Evolutionary conservation across 768 basidiomycete genomes (phyloP), one percentile per base, ranked within the genome.

Genomic region (Rhizopogon salebrosus): DNA sequence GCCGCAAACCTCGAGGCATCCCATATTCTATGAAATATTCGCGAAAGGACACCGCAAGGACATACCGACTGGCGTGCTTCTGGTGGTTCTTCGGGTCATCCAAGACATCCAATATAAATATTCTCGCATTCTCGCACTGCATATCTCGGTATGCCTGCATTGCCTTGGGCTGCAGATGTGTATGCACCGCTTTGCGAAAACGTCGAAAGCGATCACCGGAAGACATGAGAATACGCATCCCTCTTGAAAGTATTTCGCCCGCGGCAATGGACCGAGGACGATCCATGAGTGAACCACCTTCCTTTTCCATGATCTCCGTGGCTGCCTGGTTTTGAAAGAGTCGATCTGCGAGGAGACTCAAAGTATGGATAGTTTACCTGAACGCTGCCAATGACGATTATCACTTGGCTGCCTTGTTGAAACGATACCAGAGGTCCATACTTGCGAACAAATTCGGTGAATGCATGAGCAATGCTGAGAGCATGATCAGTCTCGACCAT

Each of bases 291-390:
- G 68, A 57, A 0, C 73, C 76, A 0, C 82, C 80, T 58, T 82
- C 77, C 41, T 79, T 78, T 62, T 83, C 83, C 80, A 84, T 78
- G 51, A 84, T 76, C 4, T 83, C 79, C 0, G 77, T 68, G 0
- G 80, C 80, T 3, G 75, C 76, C 62, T 82, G 69, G 77, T n/a
- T n/a, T n/a, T 73, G 50, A 79, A 72, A 2, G 26, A n/a, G 29
- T 78, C 74, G 1, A 76, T 68, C 0, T 74, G 75, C 9, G 76
- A 75, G n/a, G n/a, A n/a, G 69, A 20, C 8, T 27, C 29, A 14
- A 18, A 7, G 51, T 18, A 36, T 24, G 11, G 41, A 56, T 18
- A 27, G 36, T 56, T 7, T 50, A 59, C 62, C n/a, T 63, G 53
- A 37, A 59, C 43, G 20, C 52, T 45, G 1, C 63, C 62, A 34